Evolutionary conservation across 2,329 filamentous ascomycete species (phyloP).

Genomic region (Ascochyta clinopodiicola): DNA sequence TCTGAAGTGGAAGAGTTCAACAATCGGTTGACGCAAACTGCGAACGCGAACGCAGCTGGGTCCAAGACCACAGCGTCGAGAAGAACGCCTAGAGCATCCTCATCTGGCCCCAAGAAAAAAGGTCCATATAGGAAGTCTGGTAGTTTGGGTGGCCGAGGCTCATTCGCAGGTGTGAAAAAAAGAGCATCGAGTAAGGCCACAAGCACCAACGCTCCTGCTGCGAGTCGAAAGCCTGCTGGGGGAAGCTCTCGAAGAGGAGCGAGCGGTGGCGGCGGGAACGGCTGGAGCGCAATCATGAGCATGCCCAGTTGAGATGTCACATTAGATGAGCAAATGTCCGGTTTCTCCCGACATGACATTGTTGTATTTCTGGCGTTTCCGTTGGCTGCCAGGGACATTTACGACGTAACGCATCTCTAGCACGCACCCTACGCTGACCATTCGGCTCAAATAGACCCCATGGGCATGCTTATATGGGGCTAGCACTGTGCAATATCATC

Average conservation of each 20-base stretch:
- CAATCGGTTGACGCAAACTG: slow-evolving; percentile 30
- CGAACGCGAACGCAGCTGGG: slow-evolving; percentile 20
- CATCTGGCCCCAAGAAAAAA: slow-evolving; percentile 27
- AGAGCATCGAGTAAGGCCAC: slow-evolving; percentile 18
- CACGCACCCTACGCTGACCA: neutral
- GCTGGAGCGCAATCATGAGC: slow-evolving; percentile 28
- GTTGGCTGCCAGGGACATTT: neutral
- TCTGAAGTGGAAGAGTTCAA: slow-evolving; percentile 42
- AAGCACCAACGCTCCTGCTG: slow-evolving; percentile 16
- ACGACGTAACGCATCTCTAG: neutral
- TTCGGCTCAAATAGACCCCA: neutral
- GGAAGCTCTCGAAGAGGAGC: slow-evolving; percentile 18
- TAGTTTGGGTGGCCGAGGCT: slow-evolving; percentile 15
- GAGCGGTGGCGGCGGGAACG: slow-evolving; percentile 14
- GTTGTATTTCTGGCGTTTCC: slow-evolving; percentile 5
- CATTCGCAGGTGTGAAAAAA: slow-evolving; percentile 29
- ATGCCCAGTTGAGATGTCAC: slow-evolving; percentile 34
- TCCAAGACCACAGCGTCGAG: slow-evolving; percentile 21
- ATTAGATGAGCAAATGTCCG: neutral
- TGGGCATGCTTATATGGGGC: neutral
- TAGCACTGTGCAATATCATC: neutral
- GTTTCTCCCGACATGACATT: neutral
- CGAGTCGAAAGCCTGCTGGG: slow-evolving; percentile 18
- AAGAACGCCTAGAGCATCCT: slow-evolving; percentile 23
- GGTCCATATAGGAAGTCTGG: slow-evolving; percentile 25